phyloP scores from a whole-genome alignment of 2,329 filamentous ascomycete species.

The Polychaeton citri region DNA sequence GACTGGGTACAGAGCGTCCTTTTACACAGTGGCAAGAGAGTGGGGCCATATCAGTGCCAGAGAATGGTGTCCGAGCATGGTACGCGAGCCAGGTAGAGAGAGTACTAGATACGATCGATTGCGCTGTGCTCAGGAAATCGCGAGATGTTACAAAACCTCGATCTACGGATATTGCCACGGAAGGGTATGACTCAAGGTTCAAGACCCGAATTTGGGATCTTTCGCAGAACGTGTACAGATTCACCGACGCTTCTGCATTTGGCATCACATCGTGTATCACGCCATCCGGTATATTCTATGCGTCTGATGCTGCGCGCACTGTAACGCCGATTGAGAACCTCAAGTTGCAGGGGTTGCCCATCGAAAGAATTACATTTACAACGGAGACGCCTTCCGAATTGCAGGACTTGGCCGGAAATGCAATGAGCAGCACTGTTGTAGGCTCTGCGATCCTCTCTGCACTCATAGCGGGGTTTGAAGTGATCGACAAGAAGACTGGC shows the following conservation, averaged over 20 bases:
- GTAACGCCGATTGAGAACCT: slow-evolving; percentile 52
- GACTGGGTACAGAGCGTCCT: slow-evolving; percentile 42
- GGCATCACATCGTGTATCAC: slow-evolving; percentile 57
- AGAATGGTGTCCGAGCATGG: slow-evolving; percentile 42
- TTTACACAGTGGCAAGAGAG: slow-evolving; percentile 47
- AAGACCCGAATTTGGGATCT: slow-evolving; percentile 49
- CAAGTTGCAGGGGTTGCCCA: slow-evolving; percentile 54
- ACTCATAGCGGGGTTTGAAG: slow-evolving; percentile 32
- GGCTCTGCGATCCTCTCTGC: slow-evolving; percentile 48
- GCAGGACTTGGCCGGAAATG: slow-evolving; percentile 63
- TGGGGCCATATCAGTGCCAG: slow-evolving; percentile 39
- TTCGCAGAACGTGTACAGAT: slow-evolving; percentile 60
- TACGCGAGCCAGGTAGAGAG: slow-evolving; percentile 41
- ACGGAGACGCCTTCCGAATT: slow-evolving; percentile 45
- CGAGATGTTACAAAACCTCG: slow-evolving; percentile 40
- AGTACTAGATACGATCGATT: slow-evolving; percentile 53
- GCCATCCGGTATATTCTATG: slow-evolving; percentile 47
- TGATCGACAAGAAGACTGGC: slow-evolving; percentile 19
- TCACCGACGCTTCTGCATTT: slow-evolving; percentile 31
- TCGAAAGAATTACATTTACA: slow-evolving; percentile 49
- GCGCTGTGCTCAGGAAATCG: slow-evolving; percentile 38
- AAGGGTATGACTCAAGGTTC: slow-evolving; percentile 43
- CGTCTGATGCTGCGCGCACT: slow-evolving; percentile 46
- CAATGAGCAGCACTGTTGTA: slow-evolving; percentile 64
- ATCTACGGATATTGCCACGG: slow-evolving; percentile 33